Evolutionary conservation across 768 basidiomycete genomes (phyloP), one percentile per base, ranked within the genome.

Genomic region (Podaxis sp.): DNA sequence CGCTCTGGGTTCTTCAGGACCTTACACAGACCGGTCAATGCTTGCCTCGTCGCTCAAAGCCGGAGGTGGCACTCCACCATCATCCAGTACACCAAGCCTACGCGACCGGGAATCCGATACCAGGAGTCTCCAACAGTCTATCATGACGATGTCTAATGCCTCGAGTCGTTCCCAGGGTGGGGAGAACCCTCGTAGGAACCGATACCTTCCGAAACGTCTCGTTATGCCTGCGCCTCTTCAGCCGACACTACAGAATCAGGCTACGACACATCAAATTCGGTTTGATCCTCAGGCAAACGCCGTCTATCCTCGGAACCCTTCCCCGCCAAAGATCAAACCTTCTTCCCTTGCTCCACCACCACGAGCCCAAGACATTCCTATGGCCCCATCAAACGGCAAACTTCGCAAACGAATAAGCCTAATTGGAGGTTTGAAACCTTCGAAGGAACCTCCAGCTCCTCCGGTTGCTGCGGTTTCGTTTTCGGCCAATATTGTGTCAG

Each of bases 211-310:
- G 3, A 88, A 83, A 70, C 82, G 78, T 52, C 83, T 92, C 28
- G 84, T 91, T 48, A 92, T 92, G 90, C 90, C 90, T 52, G 74
- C 86, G 2, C 90, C 87, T 15, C 79, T 92, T 42, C 84, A 86
- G 68, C 72, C 61, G 33, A 63, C 63, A 60, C 46, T 57, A 15
- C 63, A 65, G 40, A 64, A 53, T 30, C 61, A 38, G 54, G 54
- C 61, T 24, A 28, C 26, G 22, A n/a, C 36, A n/a, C 36, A 63
- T 15, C 61, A 57, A 52, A 54, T 49, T 11, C 61, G 48, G 11
- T 52, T 63, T 63, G 55, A 51, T 39, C 61, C 61, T 49, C 61
- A 56, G 54, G 48, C 55, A 28, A 52, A 49, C 19, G 8, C 46
- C 26, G 39, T 36, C 36, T 39, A 52, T 30, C n/a, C 58, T 15